These are phyloP conservation scores for Cystoderma amianthinum DNA, from an alignment of 768 basidiomycete genomes.

Conservation along the genomic window DNA sequence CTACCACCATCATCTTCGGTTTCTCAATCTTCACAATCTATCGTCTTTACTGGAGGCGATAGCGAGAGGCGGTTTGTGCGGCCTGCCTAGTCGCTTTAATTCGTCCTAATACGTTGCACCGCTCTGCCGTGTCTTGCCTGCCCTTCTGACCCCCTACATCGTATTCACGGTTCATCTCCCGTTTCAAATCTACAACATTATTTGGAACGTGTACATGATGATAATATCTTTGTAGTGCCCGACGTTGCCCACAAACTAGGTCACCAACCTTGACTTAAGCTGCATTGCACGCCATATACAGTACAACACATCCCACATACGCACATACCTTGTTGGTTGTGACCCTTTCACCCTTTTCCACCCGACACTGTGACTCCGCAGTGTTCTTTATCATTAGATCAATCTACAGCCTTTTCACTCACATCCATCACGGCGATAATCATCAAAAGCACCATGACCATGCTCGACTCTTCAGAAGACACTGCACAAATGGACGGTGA, in stretches of 20 bases:
- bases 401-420: constrained; percentile 6
- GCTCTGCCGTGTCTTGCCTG: constrained; percentile 4
- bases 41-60: constrained; percentile 17
- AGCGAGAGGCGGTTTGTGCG: constrained; percentile 16
- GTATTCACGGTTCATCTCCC: constrained; percentile 2
- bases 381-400: constrained; percentile 13
- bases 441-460: constrained; percentile 28
- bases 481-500: constrained; percentile 49
- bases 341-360: constrained; percentile 2
- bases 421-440: constrained; percentile 11
- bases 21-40: constrained; percentile 3
- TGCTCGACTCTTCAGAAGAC: constrained; percentile 40
- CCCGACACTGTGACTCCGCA: constrained; percentile 10
- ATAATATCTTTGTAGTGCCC: constrained; percentile 33
- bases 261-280: constrained; percentile 9
- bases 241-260: constrained; percentile 17
- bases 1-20: constrained; percentile 15
- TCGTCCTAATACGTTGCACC: not conserved
- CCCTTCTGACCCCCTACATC: constrained; percentile 2
- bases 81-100: constrained; percentile 11
- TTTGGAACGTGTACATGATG: constrained; percentile 34
- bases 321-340: constrained; percentile 12
- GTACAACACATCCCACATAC: constrained; percentile 16
- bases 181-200: constrained; percentile 16
- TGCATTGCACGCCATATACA: constrained; percentile 9